phyloP scores from a whole-genome alignment of 768 basidiomycete species.

The Chiua virens region DNA sequence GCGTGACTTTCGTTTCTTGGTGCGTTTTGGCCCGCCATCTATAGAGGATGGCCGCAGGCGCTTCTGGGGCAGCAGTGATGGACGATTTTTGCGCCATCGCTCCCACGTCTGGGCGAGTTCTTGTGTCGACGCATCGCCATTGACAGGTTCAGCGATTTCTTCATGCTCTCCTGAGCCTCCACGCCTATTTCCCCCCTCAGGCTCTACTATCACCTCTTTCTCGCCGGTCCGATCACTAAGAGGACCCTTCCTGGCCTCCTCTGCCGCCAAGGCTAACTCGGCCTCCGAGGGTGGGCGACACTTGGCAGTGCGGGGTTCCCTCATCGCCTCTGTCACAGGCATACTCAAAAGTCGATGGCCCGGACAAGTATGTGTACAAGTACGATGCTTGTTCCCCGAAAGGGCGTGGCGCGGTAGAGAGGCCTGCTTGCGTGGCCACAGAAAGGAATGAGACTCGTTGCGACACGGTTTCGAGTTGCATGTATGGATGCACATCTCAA shows the following conservation, averaged over 20 bases:
- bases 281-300: conserved; percentile 23
- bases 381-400: conserved; percentile 21
- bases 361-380: conserved; percentile 18
- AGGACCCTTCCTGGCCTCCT: conserved; percentile 4
- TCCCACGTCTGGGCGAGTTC: background rate
- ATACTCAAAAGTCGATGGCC: conserved; percentile 21
- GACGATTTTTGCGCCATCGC: background rate
- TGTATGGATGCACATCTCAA: conserved; percentile 28
- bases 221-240: background rate
- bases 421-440: conserved; percentile 22
- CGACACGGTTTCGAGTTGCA: conserved; percentile 24
- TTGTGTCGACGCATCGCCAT: conserved; percentile 5
- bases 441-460: conserved; percentile 26
- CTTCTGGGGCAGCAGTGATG: conserved; percentile 3
- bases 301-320: conserved; percentile 21
- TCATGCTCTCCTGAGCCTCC: conserved; percentile 13
- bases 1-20: conserved; percentile 17
- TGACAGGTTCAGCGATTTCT: conserved; percentile 9
- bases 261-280: conserved; percentile 16
- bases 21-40: conserved; percentile 10
- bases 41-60: conserved; percentile 13
- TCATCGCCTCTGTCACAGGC: conserved; percentile 15
- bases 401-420: conserved; percentile 26
- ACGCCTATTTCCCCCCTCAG: background rate
- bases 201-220: background rate